Evolutionary conservation across 148 eudicot species (phyloP).

Genomic region (Fallopia convolvulus): DNA sequence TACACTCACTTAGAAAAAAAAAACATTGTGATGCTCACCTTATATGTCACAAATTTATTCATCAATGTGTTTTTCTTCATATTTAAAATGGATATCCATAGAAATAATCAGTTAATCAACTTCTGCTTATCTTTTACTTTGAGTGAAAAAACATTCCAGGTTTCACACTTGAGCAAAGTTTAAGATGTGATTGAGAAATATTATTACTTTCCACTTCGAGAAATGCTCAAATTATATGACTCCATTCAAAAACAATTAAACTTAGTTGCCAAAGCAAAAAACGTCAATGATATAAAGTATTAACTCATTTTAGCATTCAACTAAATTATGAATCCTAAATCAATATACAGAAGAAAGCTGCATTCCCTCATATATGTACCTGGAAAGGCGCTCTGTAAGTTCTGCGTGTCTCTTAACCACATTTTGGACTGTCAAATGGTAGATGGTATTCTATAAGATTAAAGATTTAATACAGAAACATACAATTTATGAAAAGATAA

Average conservation of each 20-base stretch:
- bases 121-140: too few relatives aligned
- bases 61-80: too few relatives aligned
- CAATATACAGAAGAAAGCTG: not conserved
- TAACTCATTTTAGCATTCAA: not conserved
- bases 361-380: slow-evolving; percentile 29
- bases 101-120: too few relatives aligned
- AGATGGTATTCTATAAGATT: not conserved
- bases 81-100: too few relatives aligned
- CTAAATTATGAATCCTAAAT: not conserved
- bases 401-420: slow-evolving; percentile 74
- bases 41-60: too few relatives aligned
- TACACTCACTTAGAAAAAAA: too few relatives aligned
- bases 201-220: not conserved
- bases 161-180: not conserved
- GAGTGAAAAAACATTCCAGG: not conserved
- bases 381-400: slow-evolving; percentile 76
- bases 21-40: too few relatives aligned
- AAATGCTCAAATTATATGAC: not conserved
- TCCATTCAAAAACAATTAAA: not conserved
- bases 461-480: not conserved
- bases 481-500: not conserved
- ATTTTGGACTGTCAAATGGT: slow-evolving; percentile 52
- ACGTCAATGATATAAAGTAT: not conserved
- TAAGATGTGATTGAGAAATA: not conserved
- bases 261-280: not conserved